Conservation (phyloP, 2,329 filamentous ascomycete genomes). For the Sporothrix mexicana region DNA sequence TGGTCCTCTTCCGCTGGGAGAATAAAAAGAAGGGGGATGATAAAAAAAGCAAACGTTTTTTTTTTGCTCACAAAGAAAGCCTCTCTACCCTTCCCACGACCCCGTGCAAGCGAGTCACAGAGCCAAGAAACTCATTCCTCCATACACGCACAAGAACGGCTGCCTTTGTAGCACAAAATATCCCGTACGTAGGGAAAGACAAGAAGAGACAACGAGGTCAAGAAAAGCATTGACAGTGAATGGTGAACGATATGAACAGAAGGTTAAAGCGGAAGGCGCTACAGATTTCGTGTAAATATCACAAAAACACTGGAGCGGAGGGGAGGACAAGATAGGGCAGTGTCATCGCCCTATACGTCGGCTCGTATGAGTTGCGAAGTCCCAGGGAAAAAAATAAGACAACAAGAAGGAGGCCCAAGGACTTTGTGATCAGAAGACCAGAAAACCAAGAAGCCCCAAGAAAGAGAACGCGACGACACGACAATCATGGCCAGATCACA, state of each 20-base stretch:
- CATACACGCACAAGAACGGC: neutral
- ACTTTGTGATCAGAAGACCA: neutral
- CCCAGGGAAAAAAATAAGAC: neutral
- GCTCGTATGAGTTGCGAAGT: neutral
- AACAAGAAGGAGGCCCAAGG: neutral
- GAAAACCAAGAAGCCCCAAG: neutral
- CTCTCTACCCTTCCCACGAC: neutral
- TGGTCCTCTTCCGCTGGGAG: neutral
- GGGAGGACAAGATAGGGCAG: neutral
- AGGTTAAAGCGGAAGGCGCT: no score
- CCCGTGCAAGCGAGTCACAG: neutral
- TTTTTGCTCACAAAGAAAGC: neutral
- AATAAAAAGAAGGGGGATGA: neutral
- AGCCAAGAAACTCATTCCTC: neutral
- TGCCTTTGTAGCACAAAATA: neutral
- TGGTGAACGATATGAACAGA: no score
- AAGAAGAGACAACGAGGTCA: neutral
- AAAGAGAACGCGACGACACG: neutral
- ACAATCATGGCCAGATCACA: neutral
- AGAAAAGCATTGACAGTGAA: neutral
- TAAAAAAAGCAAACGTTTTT: neutral
- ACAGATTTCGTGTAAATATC: neutral
- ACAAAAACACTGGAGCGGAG: neutral
- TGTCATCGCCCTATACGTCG: neutral
- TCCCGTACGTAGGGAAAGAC: neutral